Percentiles rank a stretch among this genome's conserved stretches.
These are phyloP conservation scores for Kregervanrija pseudodelftensis DNA, from an alignment of 805 yeast genomes.

Conservation along the genomic window DNA sequence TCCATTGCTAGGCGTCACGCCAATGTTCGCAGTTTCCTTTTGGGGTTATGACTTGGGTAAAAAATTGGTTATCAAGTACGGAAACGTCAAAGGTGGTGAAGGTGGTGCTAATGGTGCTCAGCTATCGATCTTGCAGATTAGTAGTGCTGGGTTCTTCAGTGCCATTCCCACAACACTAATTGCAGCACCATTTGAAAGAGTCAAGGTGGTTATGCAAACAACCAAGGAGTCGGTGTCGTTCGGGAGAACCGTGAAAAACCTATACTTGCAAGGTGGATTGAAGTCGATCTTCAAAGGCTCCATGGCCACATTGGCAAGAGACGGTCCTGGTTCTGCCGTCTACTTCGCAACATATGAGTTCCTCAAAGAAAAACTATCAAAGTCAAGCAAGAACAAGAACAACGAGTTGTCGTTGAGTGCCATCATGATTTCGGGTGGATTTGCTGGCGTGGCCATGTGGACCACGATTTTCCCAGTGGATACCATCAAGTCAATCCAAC, in stretches of 20 bases:
- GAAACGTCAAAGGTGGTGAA: conserved; percentile 27
- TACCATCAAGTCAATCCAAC: conserved; percentile 83
- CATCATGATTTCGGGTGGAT: conserved; percentile 86
- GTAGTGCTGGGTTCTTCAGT: conserved; percentile 89
- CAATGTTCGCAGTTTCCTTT: conserved; percentile 96
- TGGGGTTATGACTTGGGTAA: conserved; percentile 98
- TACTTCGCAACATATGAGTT: conserved; percentile 93
- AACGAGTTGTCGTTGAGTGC: conserved; percentile 61
- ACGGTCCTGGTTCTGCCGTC: conserved; percentile 95
- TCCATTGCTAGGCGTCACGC: conserved; percentile 94
- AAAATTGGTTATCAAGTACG: conserved; percentile 44
- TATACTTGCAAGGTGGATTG: conserved; percentile 76
- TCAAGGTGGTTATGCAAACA: conserved; percentile 85
- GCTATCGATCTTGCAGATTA: conserved; percentile 50
- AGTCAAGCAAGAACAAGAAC: conserved; percentile 42
- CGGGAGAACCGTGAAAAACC: conserved; percentile 52
- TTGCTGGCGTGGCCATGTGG: conserved; percentile 98
- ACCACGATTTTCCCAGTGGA: conserved; percentile 91
- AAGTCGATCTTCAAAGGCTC: conserved; percentile 86
- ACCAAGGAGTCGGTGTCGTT: conserved; percentile 39
- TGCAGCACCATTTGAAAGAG: conserved; percentile 97
- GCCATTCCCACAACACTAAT: conserved; percentile 93
- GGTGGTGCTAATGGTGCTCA: conserved; percentile 26
- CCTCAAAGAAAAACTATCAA: conserved; percentile 56
- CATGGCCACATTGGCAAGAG: conserved; percentile 86